These are phyloP conservation scores for Neolentinus lepideus DNA, from an alignment of 1,284 basidiomycete genomes.

Conservation along the genomic window DNA sequence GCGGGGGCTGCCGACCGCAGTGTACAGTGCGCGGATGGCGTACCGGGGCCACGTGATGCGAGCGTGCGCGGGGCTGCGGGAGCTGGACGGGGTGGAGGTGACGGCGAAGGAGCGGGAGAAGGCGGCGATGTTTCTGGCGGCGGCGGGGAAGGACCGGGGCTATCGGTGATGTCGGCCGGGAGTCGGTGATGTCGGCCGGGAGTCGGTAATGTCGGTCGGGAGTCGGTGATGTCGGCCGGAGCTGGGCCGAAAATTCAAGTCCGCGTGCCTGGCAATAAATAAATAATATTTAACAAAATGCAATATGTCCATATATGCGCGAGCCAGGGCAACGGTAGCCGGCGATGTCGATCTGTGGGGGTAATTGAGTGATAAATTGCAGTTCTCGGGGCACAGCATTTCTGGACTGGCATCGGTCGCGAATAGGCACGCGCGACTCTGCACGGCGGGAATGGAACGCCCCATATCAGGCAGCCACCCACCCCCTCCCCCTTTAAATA, in stretches of 20 bases:
- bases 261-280: not conserved
- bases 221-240: too few relatives aligned
- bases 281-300: not conserved
- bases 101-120: slow-evolving; percentile 77
- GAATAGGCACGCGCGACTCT: not conserved
- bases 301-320: not conserved
- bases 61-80: slow-evolving; percentile 54
- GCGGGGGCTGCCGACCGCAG: slow-evolving; percentile 79
- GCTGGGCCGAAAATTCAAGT: not conserved
- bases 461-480: not conserved
- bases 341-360: not conserved
- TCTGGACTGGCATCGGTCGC: not conserved
- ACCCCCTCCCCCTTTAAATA: not conserved
- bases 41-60: slow-evolving; percentile 86
- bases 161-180: too few relatives aligned
- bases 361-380: slow-evolving; percentile 2
- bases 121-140: slow-evolving; percentile 61
- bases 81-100: slow-evolving; percentile 80
- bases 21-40: slow-evolving; percentile 77
- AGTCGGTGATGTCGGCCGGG: too few relatives aligned
- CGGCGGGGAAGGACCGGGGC: slow-evolving; percentile 12
- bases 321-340: too few relatives aligned
- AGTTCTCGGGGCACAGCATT: slow-evolving; percentile 2
- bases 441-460: not conserved
- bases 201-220: too few relatives aligned